Evolutionary conservation across 2,329 filamentous ascomycete species (phyloP).

Genomic region (Scopulariopsis brevicaulis): DNA sequence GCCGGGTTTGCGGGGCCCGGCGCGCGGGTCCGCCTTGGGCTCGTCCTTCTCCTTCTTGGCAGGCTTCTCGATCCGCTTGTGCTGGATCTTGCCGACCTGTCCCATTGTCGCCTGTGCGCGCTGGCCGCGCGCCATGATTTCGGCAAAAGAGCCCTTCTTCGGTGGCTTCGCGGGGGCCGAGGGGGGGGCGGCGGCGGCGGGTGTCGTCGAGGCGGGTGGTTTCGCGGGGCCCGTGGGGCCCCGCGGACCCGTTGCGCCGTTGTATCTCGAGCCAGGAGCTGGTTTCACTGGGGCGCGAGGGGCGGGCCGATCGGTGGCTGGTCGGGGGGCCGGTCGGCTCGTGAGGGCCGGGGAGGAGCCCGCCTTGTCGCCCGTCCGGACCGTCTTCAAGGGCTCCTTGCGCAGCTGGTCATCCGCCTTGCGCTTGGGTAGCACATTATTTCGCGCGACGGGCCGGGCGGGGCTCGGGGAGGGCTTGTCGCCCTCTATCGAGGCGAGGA

Average conservation of each 20-base stretch:
- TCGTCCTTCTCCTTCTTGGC: slow-evolving; percentile 42
- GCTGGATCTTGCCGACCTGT: slow-evolving; percentile 61
- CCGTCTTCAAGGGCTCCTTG: slow-evolving; percentile 26
- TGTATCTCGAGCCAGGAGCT: slow-evolving; percentile 5
- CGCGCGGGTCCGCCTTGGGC: slow-evolving; percentile 13
- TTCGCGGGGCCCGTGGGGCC: slow-evolving; percentile 5
- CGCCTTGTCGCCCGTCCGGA: background rate
- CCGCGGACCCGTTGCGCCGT: slow-evolving; percentile 3
- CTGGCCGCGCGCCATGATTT: slow-evolving; percentile 63
- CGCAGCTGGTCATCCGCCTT: slow-evolving; percentile 43
- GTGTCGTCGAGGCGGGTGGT: slow-evolving; percentile 1
- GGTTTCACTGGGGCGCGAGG: background rate
- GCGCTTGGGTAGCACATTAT: slow-evolving; percentile 32
- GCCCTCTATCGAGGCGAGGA: slow-evolving; percentile 52
- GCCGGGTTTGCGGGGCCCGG: slow-evolving; percentile 1
- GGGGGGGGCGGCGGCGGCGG: slow-evolving; percentile 29
- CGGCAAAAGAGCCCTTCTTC: slow-evolving; percentile 64
- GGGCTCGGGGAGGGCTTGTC: slow-evolving; percentile 28
- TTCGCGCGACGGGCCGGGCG: slow-evolving; percentile 16
- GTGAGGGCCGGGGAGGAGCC: background rate
- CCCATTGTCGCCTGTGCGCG: slow-evolving; percentile 49
- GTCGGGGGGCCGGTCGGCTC: slow-evolving; percentile 1
- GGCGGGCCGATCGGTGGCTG: background rate
- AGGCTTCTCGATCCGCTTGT: slow-evolving; percentile 60
- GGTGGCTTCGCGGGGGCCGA: slow-evolving; percentile 33